Evolutionary conservation across 495 filamentous ascomycete genomes (phyloP).

Genomic region (Penicillium riverlandense): DNA sequence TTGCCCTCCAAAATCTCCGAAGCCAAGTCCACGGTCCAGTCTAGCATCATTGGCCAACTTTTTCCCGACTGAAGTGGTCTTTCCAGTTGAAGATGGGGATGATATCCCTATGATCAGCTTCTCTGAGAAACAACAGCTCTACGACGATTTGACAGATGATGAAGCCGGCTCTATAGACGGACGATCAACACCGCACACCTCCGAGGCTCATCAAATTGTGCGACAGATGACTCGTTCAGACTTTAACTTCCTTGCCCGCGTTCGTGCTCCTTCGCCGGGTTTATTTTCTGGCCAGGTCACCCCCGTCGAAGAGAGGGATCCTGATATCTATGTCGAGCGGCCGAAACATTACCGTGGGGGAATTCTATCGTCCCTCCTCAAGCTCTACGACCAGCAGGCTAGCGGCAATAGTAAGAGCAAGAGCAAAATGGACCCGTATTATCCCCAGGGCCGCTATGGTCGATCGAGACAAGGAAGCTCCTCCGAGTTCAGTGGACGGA

Average conservation of each 20-base stretch:
- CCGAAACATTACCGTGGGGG: conserved; percentile 69
- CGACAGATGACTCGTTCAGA: conserved; percentile 36
- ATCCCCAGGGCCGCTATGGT: conserved; percentile 21
- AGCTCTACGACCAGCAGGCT: conserved; percentile 52
- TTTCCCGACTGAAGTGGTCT: conserved; percentile 21
- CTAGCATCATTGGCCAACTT: conserved; percentile 24
- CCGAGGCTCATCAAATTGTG: conserved; percentile 27
- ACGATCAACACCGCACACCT: conserved; percentile 21
- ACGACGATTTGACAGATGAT: conserved; percentile 23
- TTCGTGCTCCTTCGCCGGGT: conserved; percentile 30
- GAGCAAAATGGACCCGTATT: neutral
- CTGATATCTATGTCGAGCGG: conserved; percentile 59
- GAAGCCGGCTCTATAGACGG: conserved; percentile 23
- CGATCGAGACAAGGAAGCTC: conserved; percentile 27
- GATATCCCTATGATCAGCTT: conserved; percentile 32
- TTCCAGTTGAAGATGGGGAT: conserved; percentile 28
- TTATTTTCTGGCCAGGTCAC: conserved; percentile 52
- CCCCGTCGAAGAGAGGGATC: conserved; percentile 50
- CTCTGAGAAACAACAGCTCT: conserved; percentile 27
- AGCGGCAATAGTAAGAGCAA: conserved; percentile 3
- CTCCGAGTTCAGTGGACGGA: conserved; percentile 23
- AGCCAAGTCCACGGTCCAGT: conserved; percentile 19
- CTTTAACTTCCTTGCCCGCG: conserved; percentile 26
- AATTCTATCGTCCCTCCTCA: conserved; percentile 70
- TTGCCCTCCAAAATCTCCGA: conserved; percentile 27